Evolutionary conservation across 2,329 filamentous ascomycete species (phyloP).

Genomic region (Ophioceras dolichostomum): DNA sequence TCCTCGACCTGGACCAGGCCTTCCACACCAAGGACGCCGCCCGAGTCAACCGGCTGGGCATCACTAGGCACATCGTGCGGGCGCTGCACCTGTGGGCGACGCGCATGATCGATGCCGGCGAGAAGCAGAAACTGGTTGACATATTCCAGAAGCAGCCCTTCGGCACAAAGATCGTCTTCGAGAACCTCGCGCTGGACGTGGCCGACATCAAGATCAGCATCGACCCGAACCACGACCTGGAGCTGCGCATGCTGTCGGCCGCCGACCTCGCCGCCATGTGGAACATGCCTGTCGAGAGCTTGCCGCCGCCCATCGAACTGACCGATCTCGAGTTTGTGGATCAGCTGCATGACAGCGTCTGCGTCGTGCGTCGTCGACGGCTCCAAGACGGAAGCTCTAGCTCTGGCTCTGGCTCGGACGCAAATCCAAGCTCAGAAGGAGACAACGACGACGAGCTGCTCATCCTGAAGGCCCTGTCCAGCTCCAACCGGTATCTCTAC

Average conservation of each 20-base stretch:
- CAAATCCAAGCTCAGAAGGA: too few species aligned
- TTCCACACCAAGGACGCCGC: constrained; percentile 42
- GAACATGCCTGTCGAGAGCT: constrained; percentile 18
- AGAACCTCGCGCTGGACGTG: constrained; percentile 34
- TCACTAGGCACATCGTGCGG: constrained; percentile 40
- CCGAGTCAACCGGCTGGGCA: constrained; percentile 34
- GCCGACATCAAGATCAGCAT: constrained; percentile 31
- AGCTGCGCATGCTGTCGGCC: constrained; percentile 36
- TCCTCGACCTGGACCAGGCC: constrained; percentile 35
- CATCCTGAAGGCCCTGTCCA: constrained; percentile 47
- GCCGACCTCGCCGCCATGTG: constrained; percentile 29
- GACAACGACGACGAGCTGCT: constrained; percentile 18
- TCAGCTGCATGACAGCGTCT: constrained; percentile 48
- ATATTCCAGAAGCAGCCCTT: constrained; percentile 25
- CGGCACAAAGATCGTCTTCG: constrained; percentile 43
- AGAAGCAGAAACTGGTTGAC: constrained; percentile 24
- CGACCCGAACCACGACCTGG: constrained; percentile 37
- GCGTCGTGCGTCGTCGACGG: constrained; percentile 32
- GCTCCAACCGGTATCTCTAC: constrained; percentile 47
- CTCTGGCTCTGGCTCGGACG: background rate
- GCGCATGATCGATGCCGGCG: constrained; percentile 4
- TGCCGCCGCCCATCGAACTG: constrained; percentile 37
- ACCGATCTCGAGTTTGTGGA: constrained; percentile 33
- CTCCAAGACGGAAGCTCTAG: constrained; percentile 10
- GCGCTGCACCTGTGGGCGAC: constrained; percentile 27